Evolutionary conservation across 2,329 filamentous ascomycete species (phyloP).

Genomic region (Geosmithia putterillii): DNA sequence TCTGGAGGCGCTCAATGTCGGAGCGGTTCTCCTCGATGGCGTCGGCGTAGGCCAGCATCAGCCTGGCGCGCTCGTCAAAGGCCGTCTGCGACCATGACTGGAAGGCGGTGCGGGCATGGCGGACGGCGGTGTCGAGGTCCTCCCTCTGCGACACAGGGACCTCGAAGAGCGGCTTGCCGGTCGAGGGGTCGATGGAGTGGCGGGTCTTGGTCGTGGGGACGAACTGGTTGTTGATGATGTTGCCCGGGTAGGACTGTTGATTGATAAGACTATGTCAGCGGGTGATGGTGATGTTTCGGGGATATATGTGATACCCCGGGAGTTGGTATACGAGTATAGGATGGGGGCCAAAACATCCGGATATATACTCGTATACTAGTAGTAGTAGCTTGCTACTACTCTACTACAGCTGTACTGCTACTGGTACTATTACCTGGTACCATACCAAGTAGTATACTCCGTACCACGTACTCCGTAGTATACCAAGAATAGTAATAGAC

Average conservation of each 20-base stretch:
- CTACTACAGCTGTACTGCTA: no score
- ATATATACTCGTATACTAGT: not conserved
- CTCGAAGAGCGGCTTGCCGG: conserved; percentile 1
- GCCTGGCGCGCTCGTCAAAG: conserved; percentile 1
- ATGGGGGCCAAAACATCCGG: not conserved
- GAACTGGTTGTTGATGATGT: conserved; percentile 3
- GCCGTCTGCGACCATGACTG: conserved; percentile 2
- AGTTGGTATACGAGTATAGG: no score
- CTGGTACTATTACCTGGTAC: no score
- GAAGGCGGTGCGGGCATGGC: conserved; percentile 1
- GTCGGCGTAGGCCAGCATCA: conserved; percentile 2
- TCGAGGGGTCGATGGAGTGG: conserved; percentile 4
- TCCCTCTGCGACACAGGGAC: conserved; percentile 1
- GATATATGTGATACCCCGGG: no score
- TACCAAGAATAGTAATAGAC: no score
- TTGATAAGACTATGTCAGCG: not conserved
- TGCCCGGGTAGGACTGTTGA: conserved; percentile 1
- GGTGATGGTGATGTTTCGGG: no score
- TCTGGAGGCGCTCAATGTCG: conserved; percentile 1
- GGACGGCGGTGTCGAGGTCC: conserved; percentile 3
- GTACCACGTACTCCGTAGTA: no score
- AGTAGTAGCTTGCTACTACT: no score
- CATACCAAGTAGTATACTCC: no score
- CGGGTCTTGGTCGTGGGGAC: conserved; percentile 1
- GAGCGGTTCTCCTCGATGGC: conserved; percentile 1